Base-by-base conservation (phyloP, 2,329 filamentous ascomycete species). In the Eutypella sp. region DNA sequence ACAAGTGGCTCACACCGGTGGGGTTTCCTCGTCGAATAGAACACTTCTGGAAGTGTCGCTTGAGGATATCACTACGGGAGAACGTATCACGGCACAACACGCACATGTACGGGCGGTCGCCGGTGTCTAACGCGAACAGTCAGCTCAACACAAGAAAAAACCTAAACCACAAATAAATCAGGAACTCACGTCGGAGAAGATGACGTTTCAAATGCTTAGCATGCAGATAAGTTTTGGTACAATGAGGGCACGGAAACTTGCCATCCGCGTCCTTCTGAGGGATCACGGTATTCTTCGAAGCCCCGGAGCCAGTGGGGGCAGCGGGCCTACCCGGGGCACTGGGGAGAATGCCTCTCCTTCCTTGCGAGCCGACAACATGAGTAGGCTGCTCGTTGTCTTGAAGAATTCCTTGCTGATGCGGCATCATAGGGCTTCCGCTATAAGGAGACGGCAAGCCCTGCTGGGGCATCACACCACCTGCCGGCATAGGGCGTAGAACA, bases 41-140 rank as follows among this genome's bases (percentile, higher is more conserved):
- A 73, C 93, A 99, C 75, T 99, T 99, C 69, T 96, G 91, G 72
- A 97, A 99, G 72, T 99, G 93, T 55, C 93, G 89, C 77, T 99
- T 99, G 61, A 99, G 74, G 55, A 99, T 97, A 65, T 99, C 93
- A 76, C 90, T 96, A 67, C 93, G 85, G 41, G 89, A 96, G 71
- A 99, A 99, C 27, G 91, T 97, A 69, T 97, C 93, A 67, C 93
- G 90, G 76, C 93, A 99, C 42, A 99, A 78, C 55, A 95, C 89
- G 72, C 93, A 99, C 83, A 95, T 95, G 74, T 99, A 99, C 47
- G 93, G 93, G 56, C 93, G 89, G 68, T 97, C 92, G 62, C 93
- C 93, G 51, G 93, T 97, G 74, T 99, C 92, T 96, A 59, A 39
- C 39, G 18, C 27, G 40, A 23, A 34, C 24, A 42, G 49, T 56